phyloP scores from a whole-genome alignment of 2,329 filamentous ascomycete genomes.

The Drechslerella stenobrocha region DNA sequence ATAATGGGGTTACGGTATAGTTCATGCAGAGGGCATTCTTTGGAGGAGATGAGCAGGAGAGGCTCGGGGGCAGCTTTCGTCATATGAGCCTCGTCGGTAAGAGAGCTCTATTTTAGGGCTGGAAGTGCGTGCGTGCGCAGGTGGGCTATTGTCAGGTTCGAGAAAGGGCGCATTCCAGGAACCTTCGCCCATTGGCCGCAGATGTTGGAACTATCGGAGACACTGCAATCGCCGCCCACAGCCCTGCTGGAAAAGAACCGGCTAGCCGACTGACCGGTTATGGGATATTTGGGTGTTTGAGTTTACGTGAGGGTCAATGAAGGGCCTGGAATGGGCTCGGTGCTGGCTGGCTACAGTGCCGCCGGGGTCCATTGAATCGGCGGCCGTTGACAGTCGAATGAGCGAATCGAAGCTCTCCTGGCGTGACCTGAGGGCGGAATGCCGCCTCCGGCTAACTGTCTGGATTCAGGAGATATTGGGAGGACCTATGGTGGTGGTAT shows the following conservation, averaged over 20 bases:
- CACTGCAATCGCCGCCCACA: not conserved
- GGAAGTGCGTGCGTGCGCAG: constrained; percentile 2
- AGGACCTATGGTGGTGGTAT: not conserved
- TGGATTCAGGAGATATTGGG: not conserved
- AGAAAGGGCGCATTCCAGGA: not conserved
- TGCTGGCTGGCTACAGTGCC: not conserved
- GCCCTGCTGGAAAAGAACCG: not conserved
- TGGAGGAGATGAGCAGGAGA: not conserved
- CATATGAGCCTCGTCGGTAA: constrained; percentile 42
- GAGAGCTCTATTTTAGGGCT: constrained; percentile 49
- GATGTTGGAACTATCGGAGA: not conserved
- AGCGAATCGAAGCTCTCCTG: not conserved
- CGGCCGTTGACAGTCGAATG: not conserved
- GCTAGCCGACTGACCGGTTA: not conserved
- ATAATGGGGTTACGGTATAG: not conserved
- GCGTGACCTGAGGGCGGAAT: not conserved
- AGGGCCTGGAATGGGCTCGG: not conserved
- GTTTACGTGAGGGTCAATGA: not conserved
- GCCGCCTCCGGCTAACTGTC: not conserved
- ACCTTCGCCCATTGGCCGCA: constrained; percentile 41
- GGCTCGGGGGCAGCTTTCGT: constrained; percentile 4
- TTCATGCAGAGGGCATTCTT: not conserved
- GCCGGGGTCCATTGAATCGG: not conserved
- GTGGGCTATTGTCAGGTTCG: constrained; percentile 2
- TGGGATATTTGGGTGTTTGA: not conserved